These are phyloP conservation scores for Glycine soja DNA, from an alignment of 306 rosid species.

Conservation along the genomic window DNA sequence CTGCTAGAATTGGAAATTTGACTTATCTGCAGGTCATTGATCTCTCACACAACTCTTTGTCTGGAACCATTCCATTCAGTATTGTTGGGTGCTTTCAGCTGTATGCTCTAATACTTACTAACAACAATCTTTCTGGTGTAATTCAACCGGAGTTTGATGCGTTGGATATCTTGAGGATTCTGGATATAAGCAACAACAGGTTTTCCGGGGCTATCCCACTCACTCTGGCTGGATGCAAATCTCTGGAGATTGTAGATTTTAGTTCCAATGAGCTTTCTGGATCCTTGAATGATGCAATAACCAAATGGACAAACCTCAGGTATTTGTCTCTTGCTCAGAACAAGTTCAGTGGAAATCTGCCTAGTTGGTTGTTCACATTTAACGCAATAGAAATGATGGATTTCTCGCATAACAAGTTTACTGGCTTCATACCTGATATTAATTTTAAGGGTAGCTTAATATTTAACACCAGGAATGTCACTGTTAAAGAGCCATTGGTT, in stretches of 20 bases:
- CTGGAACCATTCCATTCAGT: slow-evolving; percentile 90
- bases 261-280: slow-evolving; percentile 96
- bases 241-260: slow-evolving; percentile 91
- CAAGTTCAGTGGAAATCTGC: slow-evolving; percentile 78
- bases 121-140: slow-evolving; percentile 92
- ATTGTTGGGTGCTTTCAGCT: slow-evolving; percentile 98
- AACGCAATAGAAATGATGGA: slow-evolving; percentile 76
- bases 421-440: slow-evolving; percentile 86
- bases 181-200: slow-evolving; percentile 91
- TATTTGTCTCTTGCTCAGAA: slow-evolving; percentile 88
- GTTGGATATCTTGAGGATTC: slow-evolving; percentile 87
- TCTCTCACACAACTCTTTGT: slow-evolving; percentile 85
- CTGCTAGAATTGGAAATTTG: slow-evolving; percentile 88
- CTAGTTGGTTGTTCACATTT: slow-evolving; percentile 90
- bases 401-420: slow-evolving; percentile 86
- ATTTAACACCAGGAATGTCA: slow-evolving; percentile 54
- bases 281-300: slow-evolving; percentile 88
- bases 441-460: slow-evolving; percentile 68
- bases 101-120: slow-evolving; percentile 83
- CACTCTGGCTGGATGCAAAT: slow-evolving; percentile 97
- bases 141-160: slow-evolving; percentile 99
- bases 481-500: slow-evolving; percentile 52
- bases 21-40: slow-evolving; percentile 98
- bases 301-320: slow-evolving; percentile 89
- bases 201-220: slow-evolving; percentile 93